These are phyloP conservation scores for Sphaerulina populicola DNA, from an alignment of 2,329 filamentous ascomycete genomes.

Conservation along the genomic window DNA sequence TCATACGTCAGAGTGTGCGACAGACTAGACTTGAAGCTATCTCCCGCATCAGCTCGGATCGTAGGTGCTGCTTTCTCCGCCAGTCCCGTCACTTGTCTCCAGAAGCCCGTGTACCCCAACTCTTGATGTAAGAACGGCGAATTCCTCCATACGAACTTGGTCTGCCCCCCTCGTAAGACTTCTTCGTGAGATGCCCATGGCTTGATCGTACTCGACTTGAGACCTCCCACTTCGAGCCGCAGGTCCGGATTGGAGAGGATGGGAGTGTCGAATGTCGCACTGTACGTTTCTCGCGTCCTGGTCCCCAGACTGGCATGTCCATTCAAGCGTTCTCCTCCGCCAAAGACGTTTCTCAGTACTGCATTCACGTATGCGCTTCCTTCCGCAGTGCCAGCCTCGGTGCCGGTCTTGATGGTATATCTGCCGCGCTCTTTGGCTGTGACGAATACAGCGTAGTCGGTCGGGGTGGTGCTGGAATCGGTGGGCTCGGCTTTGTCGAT, in stretches of 20 bases:
- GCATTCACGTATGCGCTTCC: constrained; percentile 86
- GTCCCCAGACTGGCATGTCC: constrained; percentile 84
- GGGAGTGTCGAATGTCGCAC: constrained; percentile 73
- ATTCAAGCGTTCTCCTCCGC: constrained; percentile 82
- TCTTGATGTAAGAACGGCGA: constrained; percentile 57
- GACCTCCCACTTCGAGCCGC: constrained; percentile 66
- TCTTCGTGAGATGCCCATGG: constrained; percentile 93
- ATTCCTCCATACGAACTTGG: constrained; percentile 68
- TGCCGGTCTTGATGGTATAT: constrained; percentile 85
- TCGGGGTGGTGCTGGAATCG: constrained; percentile 60
- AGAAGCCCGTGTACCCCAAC: constrained; percentile 69
- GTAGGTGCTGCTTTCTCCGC: constrained; percentile 67
- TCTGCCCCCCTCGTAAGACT: constrained; percentile 65
- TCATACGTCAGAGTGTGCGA: constrained; percentile 75
- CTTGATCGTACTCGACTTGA: constrained; percentile 77
- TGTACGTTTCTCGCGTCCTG: constrained; percentile 83
- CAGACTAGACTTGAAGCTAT: constrained; percentile 81
- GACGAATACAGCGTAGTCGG: constrained; percentile 73
- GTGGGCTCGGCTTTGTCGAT: constrained; percentile 65
- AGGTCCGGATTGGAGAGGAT: constrained; percentile 76
- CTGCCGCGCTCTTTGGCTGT: constrained; percentile 70
- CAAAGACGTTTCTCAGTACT: constrained; percentile 84
- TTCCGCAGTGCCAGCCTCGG: constrained; percentile 86
- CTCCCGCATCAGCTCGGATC: constrained; percentile 75
- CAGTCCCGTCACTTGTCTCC: constrained; percentile 82